Conservation (phyloP, 192 early-diverging fungal species). For the Coemansia sp. region DNA sequence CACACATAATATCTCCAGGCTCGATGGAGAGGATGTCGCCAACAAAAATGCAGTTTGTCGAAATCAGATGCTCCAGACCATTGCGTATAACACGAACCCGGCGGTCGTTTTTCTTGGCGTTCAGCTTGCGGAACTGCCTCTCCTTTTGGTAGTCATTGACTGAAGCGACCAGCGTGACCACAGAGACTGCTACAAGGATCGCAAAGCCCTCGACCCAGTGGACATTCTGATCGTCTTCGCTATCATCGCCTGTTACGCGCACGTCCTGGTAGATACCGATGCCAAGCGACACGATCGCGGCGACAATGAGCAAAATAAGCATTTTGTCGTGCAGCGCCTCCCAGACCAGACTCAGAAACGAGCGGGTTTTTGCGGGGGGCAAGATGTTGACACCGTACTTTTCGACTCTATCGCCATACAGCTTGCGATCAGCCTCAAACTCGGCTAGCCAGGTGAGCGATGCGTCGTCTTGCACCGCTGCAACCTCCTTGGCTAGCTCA, state of each 20-base stretch:
- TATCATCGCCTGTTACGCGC: conserved; percentile 40
- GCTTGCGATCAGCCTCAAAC: conserved; percentile 40
- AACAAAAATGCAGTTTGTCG: conserved; percentile 77
- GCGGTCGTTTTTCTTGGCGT: conserved; percentile 84
- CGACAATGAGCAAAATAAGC: conserved; percentile 72
- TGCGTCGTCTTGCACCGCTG: conserved; percentile 29
- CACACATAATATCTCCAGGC: conserved; percentile 90
- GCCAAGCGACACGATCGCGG: conserved; percentile 74
- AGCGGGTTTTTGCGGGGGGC: conserved; percentile 66
- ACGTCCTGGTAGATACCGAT: conserved; percentile 84
- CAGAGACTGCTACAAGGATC: conserved; percentile 74
- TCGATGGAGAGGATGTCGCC: conserved; percentile 88
- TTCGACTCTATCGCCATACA: conserved; percentile 57
- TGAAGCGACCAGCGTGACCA: conserved; percentile 76
- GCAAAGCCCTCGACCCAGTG: conserved; percentile 87
- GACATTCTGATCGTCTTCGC: conserved; percentile 53
- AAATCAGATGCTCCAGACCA: conserved; percentile 66
- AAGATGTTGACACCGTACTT: conserved; percentile 72
- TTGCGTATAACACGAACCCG: conserved; percentile 73
- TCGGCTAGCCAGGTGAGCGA: conserved; percentile 42
- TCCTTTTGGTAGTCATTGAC: conserved; percentile 87
- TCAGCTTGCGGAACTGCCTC: conserved; percentile 79
- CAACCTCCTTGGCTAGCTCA: conserved; percentile 40
- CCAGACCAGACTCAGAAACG: conserved; percentile 75
- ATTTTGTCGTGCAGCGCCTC: conserved; percentile 80